Base-by-base conservation (phyloP, 106 monocot species). In the Dendrobium chrysotoxum region DNA sequence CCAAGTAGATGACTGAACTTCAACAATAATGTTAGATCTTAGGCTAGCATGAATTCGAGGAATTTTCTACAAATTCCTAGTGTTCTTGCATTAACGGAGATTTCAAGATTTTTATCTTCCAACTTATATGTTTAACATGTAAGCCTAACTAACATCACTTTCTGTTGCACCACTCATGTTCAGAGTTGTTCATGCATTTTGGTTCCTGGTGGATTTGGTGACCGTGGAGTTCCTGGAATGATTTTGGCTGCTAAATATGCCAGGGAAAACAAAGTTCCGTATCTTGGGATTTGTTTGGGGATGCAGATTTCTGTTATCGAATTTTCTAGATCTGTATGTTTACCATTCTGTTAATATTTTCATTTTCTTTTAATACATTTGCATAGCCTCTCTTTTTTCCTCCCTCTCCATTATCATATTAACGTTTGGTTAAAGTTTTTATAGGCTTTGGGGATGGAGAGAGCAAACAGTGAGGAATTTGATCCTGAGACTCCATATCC, bases 281-380 rank as follows among this genome's bases (percentile, higher is more conserved):
- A 89, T 86, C 89, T 94, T 81, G 70, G 70, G 30, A 70, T 70
- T 70, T 94, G 93, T 82, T 84, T 94, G 82, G 93, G 93, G 65
- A 94, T 94, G 93, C 93, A 94, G 80, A 91, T 94, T 75, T 94
- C 91, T 57, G 93, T 94, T 78, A 94, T 94, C 40, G 94, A 91
- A 73, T 86, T 86, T 54, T 83, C 94, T 71, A 81, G 89, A 91
- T 85, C 66, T 73, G 91, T 94, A 85, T 82, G 86, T 80, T 38
- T 79, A 61, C 64, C 35, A 26, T 75, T 50, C 40, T 35, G 15
- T 35, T 70, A 70, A 30, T 70, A 35, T 35, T 70, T 70, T 30
- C 31, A 70, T 16, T 70, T 70, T 15, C 15, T 70, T 70, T 35
- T 70, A 64, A 25, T 70, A 35, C 5, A 35, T 30, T 13, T 70